These are phyloP conservation scores for Trypanosoma conorhini DNA, from an alignment of 208 protist genomes.

Conservation along the genomic window DNA sequence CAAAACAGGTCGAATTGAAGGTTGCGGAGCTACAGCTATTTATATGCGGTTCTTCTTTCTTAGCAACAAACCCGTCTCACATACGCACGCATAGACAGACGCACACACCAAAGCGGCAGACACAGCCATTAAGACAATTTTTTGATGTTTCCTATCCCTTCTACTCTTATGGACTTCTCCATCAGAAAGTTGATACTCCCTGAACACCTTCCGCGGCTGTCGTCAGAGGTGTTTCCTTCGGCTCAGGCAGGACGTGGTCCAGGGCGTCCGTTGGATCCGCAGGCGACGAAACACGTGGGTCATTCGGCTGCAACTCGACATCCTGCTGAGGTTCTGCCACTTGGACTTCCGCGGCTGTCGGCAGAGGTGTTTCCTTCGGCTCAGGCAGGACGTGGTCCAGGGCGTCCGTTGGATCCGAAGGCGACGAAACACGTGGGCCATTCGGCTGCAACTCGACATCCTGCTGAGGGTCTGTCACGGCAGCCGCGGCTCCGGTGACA, in stretches of 20 bases:
- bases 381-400: background rate
- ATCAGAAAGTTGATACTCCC: background rate
- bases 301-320: background rate
- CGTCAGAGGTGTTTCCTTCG: background rate
- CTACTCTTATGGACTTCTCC: background rate
- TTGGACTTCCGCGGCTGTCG: constrained; percentile 1
- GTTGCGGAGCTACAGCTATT: too few species aligned
- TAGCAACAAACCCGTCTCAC: too few species aligned
- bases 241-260: background rate
- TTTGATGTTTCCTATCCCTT: background rate
- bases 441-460: background rate
- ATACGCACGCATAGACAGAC: too few species aligned
- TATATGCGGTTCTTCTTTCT: too few species aligned
- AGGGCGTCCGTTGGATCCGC: background rate
- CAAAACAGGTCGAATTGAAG: too few species aligned
- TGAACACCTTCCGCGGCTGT: background rate
- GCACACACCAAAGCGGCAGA: background rate
- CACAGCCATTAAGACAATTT: background rate
- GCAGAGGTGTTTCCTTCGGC: background rate
- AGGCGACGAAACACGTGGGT: background rate
- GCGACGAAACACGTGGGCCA: background rate
- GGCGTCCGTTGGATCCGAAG: background rate
- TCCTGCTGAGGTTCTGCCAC: background rate
- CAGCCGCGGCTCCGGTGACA: background rate
- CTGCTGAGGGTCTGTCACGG: background rate